Evolutionary conservation across 148 eudicot genomes (phyloP), one percentile per base, ranked within the genome.

Genomic region (Mesembryanthemum crystallinum): DNA sequence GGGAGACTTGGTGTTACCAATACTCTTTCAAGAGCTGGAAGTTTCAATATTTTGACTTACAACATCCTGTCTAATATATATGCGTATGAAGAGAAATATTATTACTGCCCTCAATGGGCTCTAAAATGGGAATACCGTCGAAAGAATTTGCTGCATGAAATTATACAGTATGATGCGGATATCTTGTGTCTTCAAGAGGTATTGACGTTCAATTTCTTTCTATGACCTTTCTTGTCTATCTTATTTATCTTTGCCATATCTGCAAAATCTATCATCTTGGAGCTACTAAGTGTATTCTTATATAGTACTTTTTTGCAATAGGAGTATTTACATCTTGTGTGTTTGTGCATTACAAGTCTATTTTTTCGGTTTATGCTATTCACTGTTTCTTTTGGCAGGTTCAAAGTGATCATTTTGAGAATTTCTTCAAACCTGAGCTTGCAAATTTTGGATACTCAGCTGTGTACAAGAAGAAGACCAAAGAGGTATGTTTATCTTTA

Each of bases 121-220:
- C 89, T 93, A 63, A 80, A 89, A 52, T 93, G 98, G 98, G 72
- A 92, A 57, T 93, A 91, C 49, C 96, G 98, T 62, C 81, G 91
- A 74, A 88, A 89, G 74, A 93, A 91, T 83, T 77, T 93, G 76
- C 84, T 93, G 43, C 87, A 85, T 64, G 98, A 93, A 80, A 86
- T 93, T 30, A 81, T 88, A 61, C 88, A 83, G 25, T 93, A 93
- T 71, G 82, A 80, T 76, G 98, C 98, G 7, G 98, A 93, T 77
- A 87, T 93, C 62, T 78, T 93, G 71, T 93, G 98, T 75, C 98
- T 93, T 73, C 98, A 93, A 85, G 98, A 93, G 98, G 98, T 93
- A 82, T 28, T 18, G 58, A 11, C 24, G 42, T 28, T 76, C 57
- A 54, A 10, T 12, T 42, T 45, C 42, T 52, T 51, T 39, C 27